Conservation (phyloP, 371 early-diverging fungal genomes). For the Vittaforma corneae region DNA sequence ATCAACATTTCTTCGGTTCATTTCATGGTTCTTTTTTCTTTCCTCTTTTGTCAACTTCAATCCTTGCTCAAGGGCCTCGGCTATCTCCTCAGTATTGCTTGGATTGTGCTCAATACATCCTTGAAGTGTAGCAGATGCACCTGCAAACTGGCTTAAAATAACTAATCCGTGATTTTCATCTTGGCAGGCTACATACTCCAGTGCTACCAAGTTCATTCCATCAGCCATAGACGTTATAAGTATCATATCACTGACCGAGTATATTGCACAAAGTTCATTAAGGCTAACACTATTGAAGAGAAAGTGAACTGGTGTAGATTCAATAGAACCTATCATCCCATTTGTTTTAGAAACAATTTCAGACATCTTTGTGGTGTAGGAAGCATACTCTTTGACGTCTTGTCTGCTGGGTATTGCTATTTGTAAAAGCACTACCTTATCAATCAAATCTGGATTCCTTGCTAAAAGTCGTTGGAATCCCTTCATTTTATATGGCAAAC, state of each 20-base stretch:
- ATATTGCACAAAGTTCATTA: constrained; percentile 83
- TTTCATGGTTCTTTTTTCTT: constrained; percentile 71
- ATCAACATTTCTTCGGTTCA: constrained; percentile 76
- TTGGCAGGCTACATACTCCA: constrained; percentile 84
- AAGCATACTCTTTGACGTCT: constrained; percentile 87
- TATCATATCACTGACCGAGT: constrained; percentile 83
- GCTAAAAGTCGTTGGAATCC: constrained; percentile 81
- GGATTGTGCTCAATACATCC: constrained; percentile 91
- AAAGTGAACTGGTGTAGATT: constrained; percentile 81
- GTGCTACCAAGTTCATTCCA: constrained; percentile 96
- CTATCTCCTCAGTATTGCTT: constrained; percentile 87
- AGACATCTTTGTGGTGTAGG: constrained; percentile 74
- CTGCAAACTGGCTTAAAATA: constrained; percentile 92
- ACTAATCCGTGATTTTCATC: constrained; percentile 81
- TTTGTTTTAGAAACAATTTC: constrained; percentile 88
- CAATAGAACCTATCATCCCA: constrained; percentile 80
- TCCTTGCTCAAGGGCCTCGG: constrained; percentile 74
- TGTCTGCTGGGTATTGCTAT: constrained; percentile 86
- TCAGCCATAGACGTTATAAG: constrained; percentile 89
- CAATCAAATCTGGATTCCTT: constrained; percentile 77
- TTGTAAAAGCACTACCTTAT: constrained; percentile 76
- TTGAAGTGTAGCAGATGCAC: constrained; percentile 88
- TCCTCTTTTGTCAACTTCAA: constrained; percentile 74
- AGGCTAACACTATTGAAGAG: constrained; percentile 85
- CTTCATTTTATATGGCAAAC: constrained; percentile 92